Percentiles rank a stretch among this genome's conserved stretches.
Conservation (phyloP, 495 filamentous ascomycete species). For the Podospora bellae-mahoneyi region DNA sequence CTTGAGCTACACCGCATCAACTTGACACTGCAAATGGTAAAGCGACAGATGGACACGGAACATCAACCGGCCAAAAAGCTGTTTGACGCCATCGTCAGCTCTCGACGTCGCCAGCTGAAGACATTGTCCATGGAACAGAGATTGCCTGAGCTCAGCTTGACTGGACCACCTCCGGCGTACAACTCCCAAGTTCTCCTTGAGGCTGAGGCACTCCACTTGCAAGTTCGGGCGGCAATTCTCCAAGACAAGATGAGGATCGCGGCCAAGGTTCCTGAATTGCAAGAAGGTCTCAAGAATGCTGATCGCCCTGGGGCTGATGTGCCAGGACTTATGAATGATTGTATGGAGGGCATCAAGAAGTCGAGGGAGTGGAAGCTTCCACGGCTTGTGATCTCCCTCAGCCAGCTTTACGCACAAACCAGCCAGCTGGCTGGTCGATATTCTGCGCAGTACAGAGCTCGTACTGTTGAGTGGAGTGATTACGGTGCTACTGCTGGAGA, state of each 20-base stretch:
- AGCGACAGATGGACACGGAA: conserved; percentile 10
- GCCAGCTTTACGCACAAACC: too few relatives aligned
- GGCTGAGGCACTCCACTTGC: conserved; percentile 11
- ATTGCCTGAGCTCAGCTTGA: conserved; percentile 1
- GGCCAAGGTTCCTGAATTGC: not conserved
- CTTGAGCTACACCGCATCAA: too few relatives aligned
- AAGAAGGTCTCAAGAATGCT: not conserved
- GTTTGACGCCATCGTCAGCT: conserved; percentile 13
- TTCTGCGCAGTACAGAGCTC: too few relatives aligned
- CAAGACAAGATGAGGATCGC: not conserved
- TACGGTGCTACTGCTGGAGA: conserved; percentile 4
- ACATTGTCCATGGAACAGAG: not conserved
- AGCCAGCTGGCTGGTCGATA: too few relatives aligned
- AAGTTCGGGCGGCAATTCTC: conserved; percentile 5
- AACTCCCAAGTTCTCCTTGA: conserved; percentile 19
- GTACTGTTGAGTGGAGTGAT: not conserved
- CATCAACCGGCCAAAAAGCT: conserved; percentile 22
- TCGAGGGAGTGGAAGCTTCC: too few relatives aligned
- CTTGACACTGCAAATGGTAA: not conserved
- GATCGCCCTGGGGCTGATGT: too few relatives aligned
- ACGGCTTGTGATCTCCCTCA: too few relatives aligned
- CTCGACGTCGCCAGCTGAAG: not conserved
- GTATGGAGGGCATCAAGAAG: too few relatives aligned
- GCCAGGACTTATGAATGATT: too few relatives aligned
- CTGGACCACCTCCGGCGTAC: conserved; percentile 4